Evolutionary conservation across 2,329 filamentous ascomycete genomes (phyloP), one percentile per base, ranked within the genome.

Genomic region (Pseudogymnoascus sp.): DNA sequence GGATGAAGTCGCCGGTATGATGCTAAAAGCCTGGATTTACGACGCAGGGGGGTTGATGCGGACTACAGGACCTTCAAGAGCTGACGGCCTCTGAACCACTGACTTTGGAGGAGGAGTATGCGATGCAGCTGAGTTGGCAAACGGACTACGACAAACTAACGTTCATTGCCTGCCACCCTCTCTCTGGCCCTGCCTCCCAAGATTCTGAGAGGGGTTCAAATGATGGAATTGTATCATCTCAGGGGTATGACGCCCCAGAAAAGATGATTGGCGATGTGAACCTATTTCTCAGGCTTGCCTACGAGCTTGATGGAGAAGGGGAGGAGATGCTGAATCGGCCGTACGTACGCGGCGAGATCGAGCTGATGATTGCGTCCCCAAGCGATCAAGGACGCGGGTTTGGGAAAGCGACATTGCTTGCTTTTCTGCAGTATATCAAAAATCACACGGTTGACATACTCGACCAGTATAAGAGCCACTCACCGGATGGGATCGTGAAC

Each of bases 71-170:
- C 55, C 89, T 97, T 40, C 93, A 89, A 77, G 80, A 86, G 75
- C 88, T 89, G 61, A 97, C 93, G 0, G 92, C 93, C 0, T 97
- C 93, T 0, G 92, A 97, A 66, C 90, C 88, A 0, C 81, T 97
- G 60, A 87, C 83, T 0, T 79, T 97, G 0, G 80, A 85, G 0
- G 88, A 96, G 72, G 93, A 97, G 79, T 91, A 95, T 75, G 83
- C 85, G 59, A 97, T 97, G 87, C 93, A 97, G 75, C 77, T 78
- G n/a, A 91, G 87, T 66, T 97, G 93, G 93, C 87, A 92, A 38
- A 78, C 78, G 18, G 90, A 95, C 43, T 75, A 78, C 25, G 93
- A 97, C 76, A 97, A 97, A 77, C 75, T 97, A 65, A 97, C 93
- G 0, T 97, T 97, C 69, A 96, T 97, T 72, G 76, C 90, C 61